phyloP scores from a whole-genome alignment of 495 filamentous ascomycete genomes.

The Thozetella sp. region DNA sequence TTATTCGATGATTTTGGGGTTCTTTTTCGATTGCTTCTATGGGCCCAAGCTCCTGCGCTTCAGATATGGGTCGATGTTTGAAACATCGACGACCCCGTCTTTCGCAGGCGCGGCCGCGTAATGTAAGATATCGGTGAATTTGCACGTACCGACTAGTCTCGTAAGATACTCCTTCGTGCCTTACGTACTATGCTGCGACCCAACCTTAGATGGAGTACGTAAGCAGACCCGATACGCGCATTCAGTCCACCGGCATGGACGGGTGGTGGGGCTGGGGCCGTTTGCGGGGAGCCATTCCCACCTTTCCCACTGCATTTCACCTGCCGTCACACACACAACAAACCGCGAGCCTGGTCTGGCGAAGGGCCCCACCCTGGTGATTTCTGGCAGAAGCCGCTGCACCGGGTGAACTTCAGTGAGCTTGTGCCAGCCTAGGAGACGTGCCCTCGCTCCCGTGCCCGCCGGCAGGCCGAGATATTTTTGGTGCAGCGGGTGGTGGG shows the following conservation, averaged over 20 bases:
- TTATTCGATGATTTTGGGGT: no score
- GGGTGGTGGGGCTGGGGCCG: no score
- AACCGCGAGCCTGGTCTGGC: constrained; percentile 1
- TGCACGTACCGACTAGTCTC: no score
- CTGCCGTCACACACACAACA: neutral
- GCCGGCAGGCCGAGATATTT: neutral
- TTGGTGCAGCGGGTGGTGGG: neutral
- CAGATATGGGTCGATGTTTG: constrained; percentile 2
- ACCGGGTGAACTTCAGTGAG: neutral
- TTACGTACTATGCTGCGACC: no score
- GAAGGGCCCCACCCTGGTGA: neutral
- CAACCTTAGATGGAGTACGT: no score
- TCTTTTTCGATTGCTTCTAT: no score
- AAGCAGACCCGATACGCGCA: no score
- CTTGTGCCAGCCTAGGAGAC: neutral
- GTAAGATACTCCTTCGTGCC: no score
- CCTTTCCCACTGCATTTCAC: neutral
- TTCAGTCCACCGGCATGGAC: no score
- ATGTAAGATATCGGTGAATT: no score
- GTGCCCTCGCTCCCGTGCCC: neutral
- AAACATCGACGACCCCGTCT: neutral
- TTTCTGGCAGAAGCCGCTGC: neutral
- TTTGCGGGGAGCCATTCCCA: no score
- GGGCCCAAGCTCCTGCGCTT: neutral
- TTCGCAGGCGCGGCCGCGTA: no score